Evolutionary conservation across 257 asterid species (phyloP).

Genomic region (Nicotiana noctiflora): DNA sequence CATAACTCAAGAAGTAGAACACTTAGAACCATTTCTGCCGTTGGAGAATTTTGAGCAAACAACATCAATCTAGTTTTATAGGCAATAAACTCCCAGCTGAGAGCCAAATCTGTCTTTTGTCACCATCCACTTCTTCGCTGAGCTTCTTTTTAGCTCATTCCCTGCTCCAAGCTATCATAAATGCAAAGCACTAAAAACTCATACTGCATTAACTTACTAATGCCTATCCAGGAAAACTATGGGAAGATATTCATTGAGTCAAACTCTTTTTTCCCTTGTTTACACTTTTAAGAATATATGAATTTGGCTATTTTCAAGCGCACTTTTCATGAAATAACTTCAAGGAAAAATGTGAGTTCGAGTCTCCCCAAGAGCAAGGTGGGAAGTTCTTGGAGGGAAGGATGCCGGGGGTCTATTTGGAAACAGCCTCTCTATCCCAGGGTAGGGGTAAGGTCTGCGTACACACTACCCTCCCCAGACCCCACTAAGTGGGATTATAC

Average conservation of each 20-base stretch:
- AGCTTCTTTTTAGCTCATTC: not conserved
- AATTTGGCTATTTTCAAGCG: not conserved
- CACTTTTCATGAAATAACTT: not conserved
- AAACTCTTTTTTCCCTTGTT: not conserved
- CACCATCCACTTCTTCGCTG: not conserved
- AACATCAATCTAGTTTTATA: not conserved
- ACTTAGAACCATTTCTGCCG: not conserved
- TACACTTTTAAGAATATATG: not conserved
- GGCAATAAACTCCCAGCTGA: not conserved
- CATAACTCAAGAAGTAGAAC: not conserved
- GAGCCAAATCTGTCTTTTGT: not conserved
- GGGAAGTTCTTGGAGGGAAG: too few species aligned
- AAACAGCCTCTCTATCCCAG: too few species aligned
- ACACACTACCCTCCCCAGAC: too few species aligned
- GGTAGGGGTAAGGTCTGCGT: too few species aligned
- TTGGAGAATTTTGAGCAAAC: not conserved
- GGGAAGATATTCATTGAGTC: not conserved
- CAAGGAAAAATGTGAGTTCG: too few species aligned
- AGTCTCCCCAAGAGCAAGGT: too few species aligned
- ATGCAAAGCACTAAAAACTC: not conserved
- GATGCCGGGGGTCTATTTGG: too few species aligned
- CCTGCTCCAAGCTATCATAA: not conserved
- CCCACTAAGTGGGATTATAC: too few species aligned
- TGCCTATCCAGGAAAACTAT: not conserved
- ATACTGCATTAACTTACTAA: not conserved